A percentile compares a stretch with the other conserved stretches of the same genome.
Evolutionary conservation across 495 filamentous ascomycete species (phyloP).

Genomic region (Hypoxylon fuscum): DNA sequence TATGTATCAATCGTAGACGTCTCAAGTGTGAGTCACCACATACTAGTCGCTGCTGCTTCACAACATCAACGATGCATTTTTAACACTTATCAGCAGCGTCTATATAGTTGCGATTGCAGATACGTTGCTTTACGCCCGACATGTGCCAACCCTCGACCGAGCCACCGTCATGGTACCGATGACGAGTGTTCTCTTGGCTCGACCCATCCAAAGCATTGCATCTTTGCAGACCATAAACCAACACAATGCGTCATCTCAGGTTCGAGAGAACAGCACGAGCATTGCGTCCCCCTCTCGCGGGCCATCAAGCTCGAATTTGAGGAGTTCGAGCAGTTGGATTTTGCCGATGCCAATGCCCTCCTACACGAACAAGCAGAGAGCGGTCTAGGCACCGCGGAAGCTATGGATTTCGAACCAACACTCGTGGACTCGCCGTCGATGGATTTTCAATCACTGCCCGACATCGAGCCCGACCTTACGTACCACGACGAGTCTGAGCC

Average conservation of each 20-base stretch:
- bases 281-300: conserved; percentile 16
- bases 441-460: neutral
- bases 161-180: conserved; percentile 30
- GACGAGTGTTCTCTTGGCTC: conserved; percentile 33
- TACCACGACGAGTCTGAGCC: too few relatives aligned
- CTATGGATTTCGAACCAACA: neutral
- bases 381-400: neutral
- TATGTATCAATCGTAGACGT: conserved; percentile 9
- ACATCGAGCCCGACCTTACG: neutral
- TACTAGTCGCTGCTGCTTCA: neutral
- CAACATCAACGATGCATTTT: neutral
- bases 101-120: conserved; percentile 30
- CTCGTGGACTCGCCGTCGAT: neutral
- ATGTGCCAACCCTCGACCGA: conserved; percentile 19
- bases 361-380: neutral
- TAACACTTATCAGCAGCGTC: conserved; percentile 10
- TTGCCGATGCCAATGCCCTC: neutral
- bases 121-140: conserved; percentile 26
- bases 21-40: conserved; percentile 5
- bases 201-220: conserved; percentile 35
- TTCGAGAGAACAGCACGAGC: conserved; percentile 21
- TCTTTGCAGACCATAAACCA: conserved; percentile 31
- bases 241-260: conserved; percentile 22
- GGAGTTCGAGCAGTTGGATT: neutral
- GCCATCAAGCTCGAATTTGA: neutral